Evolutionary conservation across 2,329 filamentous ascomycete species (phyloP).

Genomic region (Stagonosporopsis chrysanthemi): DNA sequence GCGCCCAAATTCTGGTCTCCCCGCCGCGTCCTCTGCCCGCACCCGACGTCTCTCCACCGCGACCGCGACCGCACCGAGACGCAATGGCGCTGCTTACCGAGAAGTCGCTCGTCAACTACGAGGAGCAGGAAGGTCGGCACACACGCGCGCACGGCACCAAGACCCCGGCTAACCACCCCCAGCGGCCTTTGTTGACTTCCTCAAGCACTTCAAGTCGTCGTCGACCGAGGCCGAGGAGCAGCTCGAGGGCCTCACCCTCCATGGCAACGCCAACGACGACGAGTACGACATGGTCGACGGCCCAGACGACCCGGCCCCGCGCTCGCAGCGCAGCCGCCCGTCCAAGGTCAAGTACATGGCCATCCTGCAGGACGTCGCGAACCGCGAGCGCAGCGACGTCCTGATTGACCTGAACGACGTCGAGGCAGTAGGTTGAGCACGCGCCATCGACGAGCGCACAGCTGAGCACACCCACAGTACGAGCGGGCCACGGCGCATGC

Average conservation of each 20-base stretch:
- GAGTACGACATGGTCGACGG: conserved; percentile 95
- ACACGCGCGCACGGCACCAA: conserved; percentile 22
- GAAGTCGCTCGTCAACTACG: conserved; percentile 83
- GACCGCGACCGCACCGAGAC: no score
- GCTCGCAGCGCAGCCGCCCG: conserved; percentile 49
- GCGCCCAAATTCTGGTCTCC: conserved; percentile 37
- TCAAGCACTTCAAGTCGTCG: conserved; percentile 86
- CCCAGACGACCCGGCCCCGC: conserved; percentile 49
- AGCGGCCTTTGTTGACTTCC: conserved; percentile 88
- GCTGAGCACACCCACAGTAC: conserved; percentile 63
- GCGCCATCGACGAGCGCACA: not conserved
- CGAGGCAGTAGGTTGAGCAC: conserved; percentile 64
- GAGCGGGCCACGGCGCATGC: conserved; percentile 72
- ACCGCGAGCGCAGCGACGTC: conserved; percentile 79
- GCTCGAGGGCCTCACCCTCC: conserved; percentile 82
- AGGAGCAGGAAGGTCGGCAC: conserved; percentile 79
- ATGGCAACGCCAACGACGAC: conserved; percentile 85
- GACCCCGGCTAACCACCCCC: conserved; percentile 43
- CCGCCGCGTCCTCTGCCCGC: conserved; percentile 22
- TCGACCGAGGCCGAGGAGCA: conserved; percentile 77
- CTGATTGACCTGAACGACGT: conserved; percentile 91
- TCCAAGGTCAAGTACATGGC: conserved; percentile 88
- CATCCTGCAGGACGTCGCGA: conserved; percentile 84
- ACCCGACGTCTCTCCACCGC: conserved; percentile 11
- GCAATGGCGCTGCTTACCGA: conserved; percentile 87